Evolutionary conservation across 1,284 basidiomycete genomes (phyloP).

Genomic region (Neonothopanus nambi): DNA sequence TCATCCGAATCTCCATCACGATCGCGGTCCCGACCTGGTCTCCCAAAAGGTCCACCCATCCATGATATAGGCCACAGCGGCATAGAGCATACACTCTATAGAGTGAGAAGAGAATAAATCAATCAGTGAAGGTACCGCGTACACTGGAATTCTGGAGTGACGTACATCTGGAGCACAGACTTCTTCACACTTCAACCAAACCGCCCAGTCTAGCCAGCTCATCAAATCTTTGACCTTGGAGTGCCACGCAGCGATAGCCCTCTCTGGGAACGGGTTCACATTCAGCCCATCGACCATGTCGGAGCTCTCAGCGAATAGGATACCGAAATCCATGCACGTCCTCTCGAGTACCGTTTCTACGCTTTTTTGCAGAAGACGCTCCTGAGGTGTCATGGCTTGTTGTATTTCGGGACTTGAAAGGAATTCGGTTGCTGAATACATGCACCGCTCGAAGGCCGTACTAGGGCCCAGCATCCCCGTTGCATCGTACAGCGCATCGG

Average conservation of each 20-base stretch:
- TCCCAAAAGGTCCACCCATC: conserved; percentile 7
- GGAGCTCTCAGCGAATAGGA: conserved; percentile 21
- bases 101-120: background rate
- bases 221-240: conserved; percentile 12
- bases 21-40: background rate
- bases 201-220: conserved; percentile 22
- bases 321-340: conserved; percentile 22
- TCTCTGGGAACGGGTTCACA: background rate
- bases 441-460: conserved; percentile 21
- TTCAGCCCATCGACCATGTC: conserved; percentile 3
- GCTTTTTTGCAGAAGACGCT: conserved; percentile 16
- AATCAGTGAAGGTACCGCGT: background rate
- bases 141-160: background rate
- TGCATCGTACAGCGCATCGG: background rate
- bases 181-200: conserved; percentile 22
- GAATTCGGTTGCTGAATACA: conserved; percentile 18
- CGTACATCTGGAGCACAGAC: conserved; percentile 22
- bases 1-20: background rate
- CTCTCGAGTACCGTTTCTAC: conserved; percentile 20
- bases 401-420: conserved; percentile 4
- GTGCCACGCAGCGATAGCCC: conserved; percentile 14
- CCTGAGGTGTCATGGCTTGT: conserved; percentile 19
- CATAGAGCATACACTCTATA: conserved; percentile 21
- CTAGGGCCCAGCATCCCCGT: conserved; percentile 2
- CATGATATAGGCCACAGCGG: conserved; percentile 26